A percentile compares a stretch with the other conserved stretches of the same genome.
Conservation (phyloP, 1,139 yeast species). For the Candida tetrigidarum region DNA sequence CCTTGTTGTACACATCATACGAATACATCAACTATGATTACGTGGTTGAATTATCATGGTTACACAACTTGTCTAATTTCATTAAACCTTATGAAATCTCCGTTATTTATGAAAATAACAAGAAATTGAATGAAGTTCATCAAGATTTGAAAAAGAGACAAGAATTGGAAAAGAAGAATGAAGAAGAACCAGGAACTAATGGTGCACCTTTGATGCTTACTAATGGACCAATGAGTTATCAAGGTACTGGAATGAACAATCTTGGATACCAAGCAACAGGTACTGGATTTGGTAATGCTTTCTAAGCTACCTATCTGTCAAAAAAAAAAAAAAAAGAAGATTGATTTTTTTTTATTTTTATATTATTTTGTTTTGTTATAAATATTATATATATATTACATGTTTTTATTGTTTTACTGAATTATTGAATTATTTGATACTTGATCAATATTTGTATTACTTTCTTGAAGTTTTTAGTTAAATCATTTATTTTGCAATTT, state of each 20-base stretch:
- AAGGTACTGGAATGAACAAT: constrained; percentile 53
- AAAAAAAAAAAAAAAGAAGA: background rate
- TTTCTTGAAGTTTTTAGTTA: constrained; percentile 22
- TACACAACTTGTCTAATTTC: constrained; percentile 75
- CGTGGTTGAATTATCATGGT: constrained; percentile 90
- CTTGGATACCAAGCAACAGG: constrained; percentile 40
- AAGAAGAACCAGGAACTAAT: constrained; percentile 41
- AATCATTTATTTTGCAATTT: constrained; percentile 21
- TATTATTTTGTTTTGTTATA: constrained; percentile 9
- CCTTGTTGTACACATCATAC: constrained; percentile 85
- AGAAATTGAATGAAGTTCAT: constrained; percentile 65
- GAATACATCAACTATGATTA: constrained; percentile 79
- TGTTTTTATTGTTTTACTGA: background rate
- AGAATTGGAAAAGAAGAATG: constrained; percentile 59
- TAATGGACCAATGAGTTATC: constrained; percentile 61
- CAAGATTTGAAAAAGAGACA: constrained; percentile 73
- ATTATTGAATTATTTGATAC: constrained; percentile 15
- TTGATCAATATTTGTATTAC: constrained; percentile 18
- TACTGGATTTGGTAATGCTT: constrained; percentile 56
- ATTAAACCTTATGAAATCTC: constrained; percentile 93
- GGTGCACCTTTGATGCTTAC: constrained; percentile 71
- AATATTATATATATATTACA: constrained; percentile 6
- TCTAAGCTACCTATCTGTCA: constrained; percentile 26
- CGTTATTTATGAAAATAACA: constrained; percentile 75
- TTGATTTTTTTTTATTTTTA: constrained; percentile 7